Evolutionary conservation across 192 early-diverging fungal species (phyloP).

Genomic region (Ambispora gerdemannii): DNA sequence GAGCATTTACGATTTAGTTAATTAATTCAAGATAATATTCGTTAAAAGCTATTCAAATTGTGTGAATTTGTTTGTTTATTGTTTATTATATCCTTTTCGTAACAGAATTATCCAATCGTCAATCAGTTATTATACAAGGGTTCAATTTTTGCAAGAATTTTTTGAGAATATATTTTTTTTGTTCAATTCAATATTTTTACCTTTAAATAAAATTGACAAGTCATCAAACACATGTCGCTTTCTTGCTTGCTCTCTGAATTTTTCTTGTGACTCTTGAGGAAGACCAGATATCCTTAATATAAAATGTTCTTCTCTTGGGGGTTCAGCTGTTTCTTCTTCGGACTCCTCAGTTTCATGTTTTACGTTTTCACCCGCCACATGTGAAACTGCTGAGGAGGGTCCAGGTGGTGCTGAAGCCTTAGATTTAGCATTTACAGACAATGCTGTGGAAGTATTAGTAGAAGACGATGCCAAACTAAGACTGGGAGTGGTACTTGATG

Average conservation of each 20-base stretch:
- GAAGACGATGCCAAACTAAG: neutral
- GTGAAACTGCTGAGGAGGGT: too few relatives aligned
- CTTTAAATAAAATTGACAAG: slow-evolving; percentile 38
- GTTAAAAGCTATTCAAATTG: too few relatives aligned
- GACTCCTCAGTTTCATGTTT: slow-evolving; percentile 33
- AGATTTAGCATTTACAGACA: neutral
- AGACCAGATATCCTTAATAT: slow-evolving; percentile 66
- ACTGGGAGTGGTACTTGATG: neutral
- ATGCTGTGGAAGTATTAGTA: neutral
- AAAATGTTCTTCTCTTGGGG: slow-evolving; percentile 79
- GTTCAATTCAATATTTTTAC: slow-evolving; percentile 28
- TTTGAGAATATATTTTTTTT: too few relatives aligned
- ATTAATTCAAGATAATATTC: neutral
- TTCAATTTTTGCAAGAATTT: too few relatives aligned
- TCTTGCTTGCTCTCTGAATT: slow-evolving; percentile 36
- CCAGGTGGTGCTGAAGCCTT: neutral
- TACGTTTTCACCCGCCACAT: neutral
- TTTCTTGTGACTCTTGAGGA: slow-evolving; percentile 53
- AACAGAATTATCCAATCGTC: neutral
- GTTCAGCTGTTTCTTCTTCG: slow-evolving; percentile 65
- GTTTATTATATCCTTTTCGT: neutral
- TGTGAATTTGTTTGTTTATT: neutral
- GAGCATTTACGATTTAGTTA: neutral
- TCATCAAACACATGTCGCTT: neutral
- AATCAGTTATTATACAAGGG: too few relatives aligned